A percentile compares a stretch with the other conserved stretches of the same genome.
These are phyloP conservation scores for Fusarium continuum DNA, from an alignment of 2,329 filamentous ascomycete genomes.

Conservation along the genomic window DNA sequence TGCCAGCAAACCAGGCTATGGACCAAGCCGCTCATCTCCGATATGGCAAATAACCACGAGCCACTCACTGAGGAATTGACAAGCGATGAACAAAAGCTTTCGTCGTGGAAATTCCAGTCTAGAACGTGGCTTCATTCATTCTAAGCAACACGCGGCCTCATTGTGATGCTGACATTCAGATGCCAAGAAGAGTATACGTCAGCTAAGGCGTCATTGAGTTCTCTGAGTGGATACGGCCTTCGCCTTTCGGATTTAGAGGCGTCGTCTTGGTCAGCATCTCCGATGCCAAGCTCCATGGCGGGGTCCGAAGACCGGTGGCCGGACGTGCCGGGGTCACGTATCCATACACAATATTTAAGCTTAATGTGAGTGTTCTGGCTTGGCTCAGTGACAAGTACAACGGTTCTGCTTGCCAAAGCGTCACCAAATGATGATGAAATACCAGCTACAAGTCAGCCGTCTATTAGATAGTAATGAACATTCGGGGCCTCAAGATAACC, in stretches of 20 bases:
- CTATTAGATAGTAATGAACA: too few species aligned
- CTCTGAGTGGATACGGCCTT: conserved; percentile 4
- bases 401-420: neutral
- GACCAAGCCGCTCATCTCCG: too few species aligned
- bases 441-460: too few species aligned
- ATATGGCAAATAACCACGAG: neutral
- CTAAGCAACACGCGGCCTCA: neutral
- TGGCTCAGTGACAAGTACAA: neutral
- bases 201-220: conserved; percentile 21
- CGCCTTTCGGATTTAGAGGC: conserved; percentile 18
- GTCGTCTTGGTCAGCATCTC: conserved; percentile 7
- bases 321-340: neutral
- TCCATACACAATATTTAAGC: conserved; percentile 14
- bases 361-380: conserved; percentile 3
- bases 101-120: neutral
- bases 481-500: too few species aligned
- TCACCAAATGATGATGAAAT: rapidly evolving
- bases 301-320: conserved; percentile 8
- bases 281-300: neutral
- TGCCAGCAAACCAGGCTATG: too few species aligned
- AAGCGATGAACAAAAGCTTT: neutral
- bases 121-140: neutral
- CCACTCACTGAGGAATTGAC: neutral
- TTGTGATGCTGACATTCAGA: conserved; percentile 13
- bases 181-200: conserved; percentile 25